Evolutionary conservation across 768 basidiomycete species (phyloP).

Genomic region (Rhizopogon sp.): DNA sequence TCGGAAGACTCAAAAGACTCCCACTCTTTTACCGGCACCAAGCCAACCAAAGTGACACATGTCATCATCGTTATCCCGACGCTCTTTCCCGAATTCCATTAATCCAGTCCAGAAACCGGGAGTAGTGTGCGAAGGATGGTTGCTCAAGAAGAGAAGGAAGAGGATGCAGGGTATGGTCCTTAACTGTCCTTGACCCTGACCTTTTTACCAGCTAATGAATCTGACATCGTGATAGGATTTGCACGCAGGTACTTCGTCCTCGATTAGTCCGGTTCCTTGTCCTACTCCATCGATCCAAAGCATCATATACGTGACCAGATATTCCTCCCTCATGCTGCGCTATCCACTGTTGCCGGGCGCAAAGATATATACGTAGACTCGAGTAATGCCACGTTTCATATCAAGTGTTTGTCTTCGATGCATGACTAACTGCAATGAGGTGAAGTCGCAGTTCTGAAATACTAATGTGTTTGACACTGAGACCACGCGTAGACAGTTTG

Average conservation of each 20-base stretch:
- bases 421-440: slow-evolving; percentile 77
- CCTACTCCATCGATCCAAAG: slow-evolving; percentile 70
- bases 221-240: slow-evolving; percentile 47
- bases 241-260: slow-evolving; percentile 80
- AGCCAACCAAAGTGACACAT: slow-evolving; percentile 4
- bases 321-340: slow-evolving; percentile 63
- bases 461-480: neutral
- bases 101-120: slow-evolving; percentile 8
- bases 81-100: slow-evolving; percentile 4
- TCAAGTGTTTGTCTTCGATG: slow-evolving; percentile 75
- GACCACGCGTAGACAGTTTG: slow-evolving; percentile 48
- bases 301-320: slow-evolving; percentile 70
- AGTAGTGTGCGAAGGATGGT: slow-evolving; percentile 66
- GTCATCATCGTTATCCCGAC: slow-evolving; percentile 6
- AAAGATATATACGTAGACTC: slow-evolving; percentile 82
- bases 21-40: neutral
- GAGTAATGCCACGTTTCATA: slow-evolving; percentile 71
- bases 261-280: slow-evolving; percentile 60
- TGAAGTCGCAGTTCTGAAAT: slow-evolving; percentile 20
- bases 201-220: neutral
- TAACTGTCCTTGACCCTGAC: neutral
- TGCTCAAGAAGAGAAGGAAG: slow-evolving; percentile 83
- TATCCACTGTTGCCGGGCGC: slow-evolving; percentile 66
- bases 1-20: too few relatives aligned
- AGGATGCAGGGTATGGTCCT: slow-evolving; percentile 65